Conservation (phyloP, 768 basidiomycete genomes). For the Suillus weaverae region DNA sequence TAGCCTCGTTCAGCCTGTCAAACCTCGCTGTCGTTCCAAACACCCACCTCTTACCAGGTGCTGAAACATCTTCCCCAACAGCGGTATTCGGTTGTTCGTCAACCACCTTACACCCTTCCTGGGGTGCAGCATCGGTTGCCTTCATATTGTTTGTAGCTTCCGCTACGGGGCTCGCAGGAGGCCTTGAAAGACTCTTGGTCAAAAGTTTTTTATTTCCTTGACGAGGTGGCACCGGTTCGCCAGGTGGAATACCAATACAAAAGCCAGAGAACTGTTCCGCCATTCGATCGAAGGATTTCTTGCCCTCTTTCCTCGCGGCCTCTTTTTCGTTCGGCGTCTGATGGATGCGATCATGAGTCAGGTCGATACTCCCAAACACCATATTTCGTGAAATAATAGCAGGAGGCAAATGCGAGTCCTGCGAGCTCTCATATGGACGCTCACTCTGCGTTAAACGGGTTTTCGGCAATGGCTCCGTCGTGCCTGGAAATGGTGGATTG, state of each 20-base stretch:
- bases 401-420: not conserved
- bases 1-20: constrained; percentile 9
- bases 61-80: constrained; percentile 12
- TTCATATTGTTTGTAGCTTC: not conserved
- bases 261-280: constrained; percentile 38
- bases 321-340: constrained; percentile 7
- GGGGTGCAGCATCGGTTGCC: constrained; percentile 1
- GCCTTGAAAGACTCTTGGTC: constrained; percentile 18
- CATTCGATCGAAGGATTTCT: constrained; percentile 18
- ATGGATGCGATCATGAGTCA: constrained; percentile 10
- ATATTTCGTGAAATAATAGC: constrained; percentile 31
- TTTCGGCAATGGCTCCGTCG: not conserved
- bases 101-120: not conserved
- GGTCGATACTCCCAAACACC: constrained; percentile 53
- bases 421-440: not conserved
- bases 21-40: constrained; percentile 48
- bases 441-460: not conserved
- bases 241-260: constrained; percentile 45
- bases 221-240: constrained; percentile 32
- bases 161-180: not conserved
- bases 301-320: constrained; percentile 9
- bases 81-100: not conserved
- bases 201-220: constrained; percentile 28
- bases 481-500: not conserved
- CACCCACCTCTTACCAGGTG: constrained; percentile 45